Evolutionary conservation across 352 stramenopile species (phyloP), one percentile per base, ranked within the genome.

Genomic region (Globisporangium cylindrosporum): DNA sequence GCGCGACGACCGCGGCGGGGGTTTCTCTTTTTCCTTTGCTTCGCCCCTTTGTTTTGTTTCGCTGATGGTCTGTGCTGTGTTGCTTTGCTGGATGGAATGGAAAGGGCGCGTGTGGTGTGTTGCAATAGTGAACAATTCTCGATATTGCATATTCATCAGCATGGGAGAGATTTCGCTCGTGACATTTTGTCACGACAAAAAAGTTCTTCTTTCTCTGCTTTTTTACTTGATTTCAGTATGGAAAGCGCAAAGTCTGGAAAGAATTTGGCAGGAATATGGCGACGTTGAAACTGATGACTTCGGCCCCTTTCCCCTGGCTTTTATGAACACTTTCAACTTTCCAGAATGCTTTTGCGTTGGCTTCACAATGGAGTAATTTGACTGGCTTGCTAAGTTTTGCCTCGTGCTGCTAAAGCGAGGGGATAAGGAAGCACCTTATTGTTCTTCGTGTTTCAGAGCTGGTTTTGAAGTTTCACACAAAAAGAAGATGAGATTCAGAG

Each of bases 11-110:
- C 2, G 10, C 38, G 38, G 38, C 56, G 56, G 56, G 56, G 56
- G 56, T 62, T 62, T 62, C 56, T 62, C 56, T 15, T 62, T 62
- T 62, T n/a, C 15, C 4, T 48, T n/a, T 20, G 14, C 43, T 20
- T 49, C n/a, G 14, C 15, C 27, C 4, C 32, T 8, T 34, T 61
- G 29, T 46, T 60, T 60, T 34, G 9, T 34, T 54, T 22, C 46
- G 46, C 20, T 54, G 48, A 10, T 24, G 6, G 38, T 46, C 14
- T 41, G 6, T 36, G 32, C 7, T 38, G 32, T 38, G 51, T 5
- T 27, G 6, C 12, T 59, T 32, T 15, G 20, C 18, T n/a, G 15
- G 9, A 25, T 29, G 15, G 54, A 59, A 32, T 7, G 29, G 29
- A 32, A 43, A 15, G 20, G 14, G 20, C 27, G 3, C 27, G 27